Conservation (phyloP, 2,329 filamentous ascomycete species). For the Fusarium papillatum region DNA sequence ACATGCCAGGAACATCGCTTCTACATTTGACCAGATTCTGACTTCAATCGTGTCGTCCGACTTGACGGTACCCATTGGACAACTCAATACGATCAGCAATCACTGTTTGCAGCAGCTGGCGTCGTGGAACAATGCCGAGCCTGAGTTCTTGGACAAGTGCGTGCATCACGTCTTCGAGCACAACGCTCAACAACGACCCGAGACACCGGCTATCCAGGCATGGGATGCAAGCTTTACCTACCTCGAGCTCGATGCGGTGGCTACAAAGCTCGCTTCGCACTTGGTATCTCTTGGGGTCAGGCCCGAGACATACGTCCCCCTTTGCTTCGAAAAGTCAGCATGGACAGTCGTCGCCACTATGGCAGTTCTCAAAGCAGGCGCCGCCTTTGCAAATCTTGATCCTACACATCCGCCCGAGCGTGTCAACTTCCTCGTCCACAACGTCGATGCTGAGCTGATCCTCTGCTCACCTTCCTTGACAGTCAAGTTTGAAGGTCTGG, state of each 20-base stretch:
- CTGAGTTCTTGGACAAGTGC: constrained; percentile 36
- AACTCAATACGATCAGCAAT: constrained; percentile 35
- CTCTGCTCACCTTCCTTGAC: constrained; percentile 15
- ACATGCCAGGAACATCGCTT: constrained; percentile 37
- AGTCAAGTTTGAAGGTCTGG: not conserved
- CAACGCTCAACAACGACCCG: constrained; percentile 48
- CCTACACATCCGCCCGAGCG: constrained; percentile 51
- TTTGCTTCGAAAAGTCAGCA: constrained; percentile 55
- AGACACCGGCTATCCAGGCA: constrained; percentile 54
- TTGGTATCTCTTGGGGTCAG: constrained; percentile 50
- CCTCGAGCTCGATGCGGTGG: constrained; percentile 44
- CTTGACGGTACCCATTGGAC: not conserved
- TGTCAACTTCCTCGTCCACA: constrained; percentile 22
- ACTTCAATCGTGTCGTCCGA: constrained; percentile 11
- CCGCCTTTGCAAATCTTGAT: constrained; percentile 49
- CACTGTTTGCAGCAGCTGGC: constrained; percentile 26
- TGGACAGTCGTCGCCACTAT: constrained; percentile 51
- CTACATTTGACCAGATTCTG: constrained; percentile 31
- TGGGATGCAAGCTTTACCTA: constrained; percentile 59
- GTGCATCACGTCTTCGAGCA: constrained; percentile 58
- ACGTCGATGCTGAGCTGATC: constrained; percentile 24
- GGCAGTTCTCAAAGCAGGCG: constrained; percentile 52
- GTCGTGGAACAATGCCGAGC: constrained; percentile 43
- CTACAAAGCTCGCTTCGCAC: constrained; percentile 48
- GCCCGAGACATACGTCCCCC: constrained; percentile 44